A percentile compares a stretch with the other conserved stretches of the same genome.
These are phyloP conservation scores for Glaciozyma martinii DNA, from an alignment of 768 basidiomycete species.

Conservation along the genomic window DNA sequence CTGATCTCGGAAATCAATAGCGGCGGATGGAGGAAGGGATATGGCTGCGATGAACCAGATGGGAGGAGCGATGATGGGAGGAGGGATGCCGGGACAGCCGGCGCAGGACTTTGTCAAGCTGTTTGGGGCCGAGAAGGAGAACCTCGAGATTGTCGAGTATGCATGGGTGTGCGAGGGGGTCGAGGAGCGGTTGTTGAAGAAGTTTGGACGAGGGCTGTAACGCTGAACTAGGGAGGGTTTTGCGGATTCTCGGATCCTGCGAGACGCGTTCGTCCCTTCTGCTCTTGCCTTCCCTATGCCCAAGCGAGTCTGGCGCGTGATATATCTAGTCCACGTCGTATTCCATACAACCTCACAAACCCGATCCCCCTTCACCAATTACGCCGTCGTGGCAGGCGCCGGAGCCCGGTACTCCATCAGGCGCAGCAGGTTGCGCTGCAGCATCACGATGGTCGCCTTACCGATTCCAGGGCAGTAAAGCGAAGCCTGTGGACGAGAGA, in stretches of 20 bases:
- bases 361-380: too few relatives aligned
- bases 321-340: too few relatives aligned
- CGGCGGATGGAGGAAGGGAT: slow-evolving; percentile 68
- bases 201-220: slow-evolving; percentile 30
- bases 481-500: slow-evolving; percentile 56
- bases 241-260: too few relatives aligned
- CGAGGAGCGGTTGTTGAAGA: slow-evolving; percentile 40
- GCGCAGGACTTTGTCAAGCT: slow-evolving; percentile 81
- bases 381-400: background rate
- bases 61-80: slow-evolving; percentile 32
- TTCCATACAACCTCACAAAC: too few relatives aligned
- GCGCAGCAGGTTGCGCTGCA: slow-evolving; percentile 72
- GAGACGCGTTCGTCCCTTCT: too few relatives aligned
- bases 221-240: too few relatives aligned
- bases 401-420: slow-evolving; percentile 19
- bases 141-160: slow-evolving; percentile 63
- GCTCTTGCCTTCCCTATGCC: too few relatives aligned
- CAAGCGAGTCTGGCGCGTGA: too few relatives aligned
- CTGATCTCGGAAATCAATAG: slow-evolving; percentile 41
- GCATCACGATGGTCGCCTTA: slow-evolving; percentile 93
- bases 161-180: slow-evolving; percentile 43
- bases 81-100: slow-evolving; percentile 41
- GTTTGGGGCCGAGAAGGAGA: slow-evolving; percentile 84
- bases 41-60: slow-evolving; percentile 47
- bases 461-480: slow-evolving; percentile 95